Evolutionary conservation across 2,329 filamentous ascomycete genomes (phyloP), one percentile per base, ranked within the genome.

Genomic region (Pseudonectria buxi): DNA sequence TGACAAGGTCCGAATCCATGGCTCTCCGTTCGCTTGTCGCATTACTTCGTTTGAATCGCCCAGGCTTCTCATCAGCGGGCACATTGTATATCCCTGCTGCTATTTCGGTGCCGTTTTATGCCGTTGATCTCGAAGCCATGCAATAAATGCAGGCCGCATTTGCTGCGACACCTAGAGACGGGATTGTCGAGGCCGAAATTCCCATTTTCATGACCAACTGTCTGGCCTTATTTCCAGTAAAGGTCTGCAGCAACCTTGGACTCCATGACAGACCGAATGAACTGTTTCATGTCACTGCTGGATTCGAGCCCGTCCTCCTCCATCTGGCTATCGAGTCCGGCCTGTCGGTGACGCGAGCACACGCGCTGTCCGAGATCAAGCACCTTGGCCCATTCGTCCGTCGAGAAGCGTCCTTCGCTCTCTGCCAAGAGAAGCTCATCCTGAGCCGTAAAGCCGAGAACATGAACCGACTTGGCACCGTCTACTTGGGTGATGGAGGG

Each of bases 351-450:
- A 36, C 59, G 52, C 49, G 71, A 81, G 58, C 88, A 95, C 31
- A 81, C 68, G 26, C 65, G 62, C 53, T 78, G 71, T 24, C 83
- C 87, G 29, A 69, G 64, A 42, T 80, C 71, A 45, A 80, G 76
- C 13, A 84, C 76, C 28, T 71, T 65, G 37, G 87, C 76, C 87
- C 89, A 95, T 44, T 83, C 80, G 11, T 78, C 71, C 46, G 84
- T 68, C 30, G 77, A 76, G 55, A 95, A 96, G 4, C 65, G 63
- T 1, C 90, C 90, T 51, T 90, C 79, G 52, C 87, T 94, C 62
- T 95, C 85, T 24, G 76, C 80, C 28, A 95, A 62, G 14, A 95
- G 63, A 33, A 94, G 65, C 40, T 86, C 78, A 7, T 81, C 76
- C 33, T 78, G 68, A 2, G 81, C 79, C n/a, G 81, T 82, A 57